phyloP scores from a whole-genome alignment of 305 asterid species.

The Fraxinus angustifolia region DNA sequence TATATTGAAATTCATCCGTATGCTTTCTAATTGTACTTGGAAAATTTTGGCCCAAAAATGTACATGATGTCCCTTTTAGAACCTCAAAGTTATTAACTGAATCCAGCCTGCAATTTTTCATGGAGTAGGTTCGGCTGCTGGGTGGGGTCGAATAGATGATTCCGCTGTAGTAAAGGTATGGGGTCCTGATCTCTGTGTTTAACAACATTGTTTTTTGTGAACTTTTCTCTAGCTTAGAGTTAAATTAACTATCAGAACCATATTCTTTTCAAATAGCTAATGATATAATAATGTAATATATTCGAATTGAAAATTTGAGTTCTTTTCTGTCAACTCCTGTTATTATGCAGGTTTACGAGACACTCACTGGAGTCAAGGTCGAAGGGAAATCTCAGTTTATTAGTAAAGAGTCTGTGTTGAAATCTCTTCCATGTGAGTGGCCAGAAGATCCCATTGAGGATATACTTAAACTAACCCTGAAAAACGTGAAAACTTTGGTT shows the following conservation, averaged over 20 bases:
- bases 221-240: conserved; percentile 4
- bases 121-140: conserved; percentile 91
- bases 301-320: not conserved
- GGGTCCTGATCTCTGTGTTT: conserved; percentile 23
- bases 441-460: conserved; percentile 61
- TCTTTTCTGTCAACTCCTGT: conserved; percentile 20
- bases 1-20: not conserved
- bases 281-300: conserved; percentile 10
- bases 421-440: conserved; percentile 91
- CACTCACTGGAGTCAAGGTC: conserved; percentile 86
- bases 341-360: conserved; percentile 78
- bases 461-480: conserved; percentile 55
- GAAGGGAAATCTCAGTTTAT: conserved; percentile 68
- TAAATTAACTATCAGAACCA: not conserved
- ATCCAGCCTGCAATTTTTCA: conserved; percentile 15
- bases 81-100: conserved; percentile 17
- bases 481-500: conserved; percentile 66
- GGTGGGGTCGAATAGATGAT: conserved; percentile 98
- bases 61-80: conserved; percentile 4
- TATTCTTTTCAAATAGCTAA: not conserved
- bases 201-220: conserved; percentile 5
- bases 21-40: not conserved
- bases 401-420: conserved; percentile 60
- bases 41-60: not conserved
- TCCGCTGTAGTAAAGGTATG: conserved; percentile 90